Evolutionary conservation across 805 yeast genomes (phyloP).

Genomic region (Yamadazyma phyllophila): DNA sequence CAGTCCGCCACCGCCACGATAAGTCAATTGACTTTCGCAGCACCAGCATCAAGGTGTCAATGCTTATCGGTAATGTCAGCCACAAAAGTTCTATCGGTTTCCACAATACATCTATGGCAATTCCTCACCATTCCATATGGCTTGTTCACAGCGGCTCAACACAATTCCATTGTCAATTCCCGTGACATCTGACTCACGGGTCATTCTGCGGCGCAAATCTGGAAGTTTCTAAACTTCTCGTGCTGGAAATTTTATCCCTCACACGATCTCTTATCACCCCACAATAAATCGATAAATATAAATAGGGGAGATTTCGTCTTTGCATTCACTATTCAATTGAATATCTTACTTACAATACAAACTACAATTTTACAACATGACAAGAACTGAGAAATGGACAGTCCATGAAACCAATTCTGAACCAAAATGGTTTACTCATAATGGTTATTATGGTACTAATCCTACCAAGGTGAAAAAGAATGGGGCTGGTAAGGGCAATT

Average conservation of each 20-base stretch:
- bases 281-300: constrained; percentile 2
- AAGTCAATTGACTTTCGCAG: no score
- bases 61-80: no score
- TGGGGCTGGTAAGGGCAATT: constrained; percentile 84
- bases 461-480: constrained; percentile 78
- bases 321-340: not conserved
- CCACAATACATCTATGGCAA: no score
- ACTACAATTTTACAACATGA: constrained; percentile 39
- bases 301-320: not conserved
- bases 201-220: not conserved
- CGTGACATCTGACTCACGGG: not conserved
- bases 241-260: not conserved
- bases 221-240: not conserved
- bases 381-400: constrained; percentile 80
- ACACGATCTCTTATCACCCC: constrained; percentile 8
- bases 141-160: no score
- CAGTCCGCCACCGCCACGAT: no score
- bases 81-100: no score
- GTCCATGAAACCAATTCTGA: constrained; percentile 57
- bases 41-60: no score
- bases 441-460: constrained; percentile 63
- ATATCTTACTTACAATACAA: not conserved
- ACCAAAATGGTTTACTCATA: constrained; percentile 76
- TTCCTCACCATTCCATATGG: no score
- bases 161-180: no score